A percentile compares a stretch with the other conserved stretches of the same genome.
phyloP scores from a whole-genome alignment of 305 asterid genomes.

The Fraxinus platypoda region DNA sequence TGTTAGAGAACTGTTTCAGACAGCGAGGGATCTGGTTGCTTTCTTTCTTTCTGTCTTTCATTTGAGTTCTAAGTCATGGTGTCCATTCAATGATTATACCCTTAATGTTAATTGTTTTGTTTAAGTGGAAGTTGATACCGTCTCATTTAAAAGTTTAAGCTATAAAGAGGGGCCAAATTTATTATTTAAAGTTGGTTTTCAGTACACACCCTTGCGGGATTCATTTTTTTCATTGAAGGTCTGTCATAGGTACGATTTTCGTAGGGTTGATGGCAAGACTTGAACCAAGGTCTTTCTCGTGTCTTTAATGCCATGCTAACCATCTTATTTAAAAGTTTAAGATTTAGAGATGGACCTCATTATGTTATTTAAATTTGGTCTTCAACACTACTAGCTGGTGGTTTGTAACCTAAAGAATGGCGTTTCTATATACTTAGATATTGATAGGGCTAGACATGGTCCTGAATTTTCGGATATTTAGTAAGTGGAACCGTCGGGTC shows the following conservation, averaged over 20 bases:
- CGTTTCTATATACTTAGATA: not conserved
- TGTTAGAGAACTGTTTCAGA: constrained; percentile 93
- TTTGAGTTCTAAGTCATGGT: constrained; percentile 11
- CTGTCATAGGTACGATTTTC: not conserved
- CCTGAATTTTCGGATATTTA: too few species aligned
- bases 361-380: not conserved
- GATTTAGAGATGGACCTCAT: not conserved
- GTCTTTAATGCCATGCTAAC: not conserved
- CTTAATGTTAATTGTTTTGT: not conserved
- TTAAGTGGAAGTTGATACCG: not conserved
- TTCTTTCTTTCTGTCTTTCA: constrained; percentile 22
- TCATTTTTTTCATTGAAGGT: not conserved
- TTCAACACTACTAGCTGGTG: not conserved
- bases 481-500: too few species aligned
- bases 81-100: constrained; percentile 6
- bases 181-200: not conserved
- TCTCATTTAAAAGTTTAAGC: not conserved
- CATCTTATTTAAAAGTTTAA: not conserved
- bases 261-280: not conserved
- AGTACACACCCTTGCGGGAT: not conserved
- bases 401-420: constrained; percentile 2
- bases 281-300: not conserved
- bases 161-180: not conserved
- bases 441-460: not conserved
- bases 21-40: constrained; percentile 95